phyloP scores from a whole-genome alignment of 2,329 filamentous ascomycete genomes.

The Exophiala alcalophila region DNA sequence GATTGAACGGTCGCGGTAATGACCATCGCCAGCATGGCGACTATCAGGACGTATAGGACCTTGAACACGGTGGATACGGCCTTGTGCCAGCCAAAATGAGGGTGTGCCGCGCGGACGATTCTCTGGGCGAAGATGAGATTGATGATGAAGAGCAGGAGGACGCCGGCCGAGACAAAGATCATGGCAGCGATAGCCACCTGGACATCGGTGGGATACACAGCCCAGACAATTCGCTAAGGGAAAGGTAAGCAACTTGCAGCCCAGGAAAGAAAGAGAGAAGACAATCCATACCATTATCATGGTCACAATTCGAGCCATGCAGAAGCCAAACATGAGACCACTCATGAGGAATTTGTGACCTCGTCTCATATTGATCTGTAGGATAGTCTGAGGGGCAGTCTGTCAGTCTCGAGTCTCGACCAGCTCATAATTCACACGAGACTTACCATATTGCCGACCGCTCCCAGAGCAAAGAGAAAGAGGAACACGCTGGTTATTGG shows the following conservation, averaged over 20 bases:
- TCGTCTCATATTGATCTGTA: constrained; percentile 42
- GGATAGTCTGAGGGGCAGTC: constrained; percentile 36
- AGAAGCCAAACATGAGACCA: constrained; percentile 48
- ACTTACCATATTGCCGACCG: constrained; percentile 43
- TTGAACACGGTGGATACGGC: constrained; percentile 54
- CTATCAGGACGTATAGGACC: constrained; percentile 57
- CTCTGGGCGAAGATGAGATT: constrained; percentile 77
- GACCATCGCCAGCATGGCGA: constrained; percentile 61
- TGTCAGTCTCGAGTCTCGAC: neutral
- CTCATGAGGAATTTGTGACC: constrained; percentile 52
- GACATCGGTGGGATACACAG: constrained; percentile 45
- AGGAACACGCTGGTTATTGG: constrained; percentile 65
- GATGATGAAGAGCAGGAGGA: constrained; percentile 71
- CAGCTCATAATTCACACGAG: neutral
- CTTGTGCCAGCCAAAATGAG: constrained; percentile 65
- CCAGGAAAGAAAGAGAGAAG: neutral
- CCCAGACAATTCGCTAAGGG: constrained; percentile 53
- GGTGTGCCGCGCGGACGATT: constrained; percentile 70
- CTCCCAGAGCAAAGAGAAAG: constrained; percentile 44
- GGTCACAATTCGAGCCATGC: constrained; percentile 48
- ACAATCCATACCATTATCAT: constrained; percentile 38
- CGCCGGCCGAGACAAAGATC: constrained; percentile 70
- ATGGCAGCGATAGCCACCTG: constrained; percentile 56
- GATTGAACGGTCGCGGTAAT: constrained; percentile 63
- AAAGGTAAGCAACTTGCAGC: neutral